Evolutionary conservation across 768 basidiomycete genomes (phyloP), one percentile per base, ranked within the genome.

Genomic region (Leccinum subtestaceum): DNA sequence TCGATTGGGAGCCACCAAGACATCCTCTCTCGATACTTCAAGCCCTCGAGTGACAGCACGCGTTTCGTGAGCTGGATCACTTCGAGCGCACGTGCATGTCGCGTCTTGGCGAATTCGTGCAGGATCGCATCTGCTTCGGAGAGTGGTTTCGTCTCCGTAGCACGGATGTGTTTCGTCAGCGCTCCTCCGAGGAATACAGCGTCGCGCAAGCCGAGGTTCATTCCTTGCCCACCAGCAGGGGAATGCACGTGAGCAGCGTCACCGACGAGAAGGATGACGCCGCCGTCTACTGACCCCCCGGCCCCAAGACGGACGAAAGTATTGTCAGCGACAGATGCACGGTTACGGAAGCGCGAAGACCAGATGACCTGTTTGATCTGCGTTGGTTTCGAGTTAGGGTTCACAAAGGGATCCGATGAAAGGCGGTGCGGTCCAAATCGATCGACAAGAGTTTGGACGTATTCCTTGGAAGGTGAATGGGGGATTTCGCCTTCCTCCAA

Each of bases 121-220:
- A 83, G 67, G 21, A 73, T 63, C 32, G 36, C 62, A 40, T 80
- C 77, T 0, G 65, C 64, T n/a, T 62, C 63, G 6, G 59, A 19
- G 13, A 52, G 27, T 2, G 63, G 19, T 23, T 50, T 46, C 0
- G 57, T 59, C 43, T 65, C 56, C 3, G 59, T 11, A 31, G 61
- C 63, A 4, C 45, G 61, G 1, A 76, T 58, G 65, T 79, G 78
- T n/a, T 72, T 67, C 17, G 69, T 66, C 43, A 84, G 67, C 7
- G 65, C 75, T n/a, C 76, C 73, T 5, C 77, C 81, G 4, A 84
- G 74, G 51, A 73, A 70, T 21, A 82, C 66, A 7, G 78, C 82
- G 59, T 84, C 83, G 15, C 82, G 76, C n/a, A 84, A 69, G 5
- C 83, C 81, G n/a, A 84, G 75, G 60, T 83, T 83, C 82, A 84